Conservation (phyloP, 2,329 filamentous ascomycete genomes). For the Esteya vermicola region DNA sequence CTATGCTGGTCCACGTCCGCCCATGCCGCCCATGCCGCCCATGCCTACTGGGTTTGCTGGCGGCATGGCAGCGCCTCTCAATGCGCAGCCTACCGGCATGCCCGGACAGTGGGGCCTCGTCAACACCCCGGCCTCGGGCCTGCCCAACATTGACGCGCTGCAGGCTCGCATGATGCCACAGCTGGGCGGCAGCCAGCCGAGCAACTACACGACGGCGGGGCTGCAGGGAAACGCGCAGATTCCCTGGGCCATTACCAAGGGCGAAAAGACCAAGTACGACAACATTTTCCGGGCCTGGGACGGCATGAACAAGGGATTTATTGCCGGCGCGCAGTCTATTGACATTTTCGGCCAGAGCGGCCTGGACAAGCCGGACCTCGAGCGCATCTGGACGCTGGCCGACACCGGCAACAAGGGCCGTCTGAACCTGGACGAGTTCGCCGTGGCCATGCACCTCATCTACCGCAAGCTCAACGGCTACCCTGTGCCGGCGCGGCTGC, state of each 20-base stretch:
- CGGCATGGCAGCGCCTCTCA: constrained; percentile 50
- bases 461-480: constrained; percentile 96
- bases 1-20: constrained; percentile 67
- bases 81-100: constrained; percentile 84
- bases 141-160: constrained; percentile 87
- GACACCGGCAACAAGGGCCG: constrained; percentile 91
- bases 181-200: constrained; percentile 64
- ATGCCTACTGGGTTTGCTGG: constrained; percentile 48
- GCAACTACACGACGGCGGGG: constrained; percentile 69
- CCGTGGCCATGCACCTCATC: constrained; percentile 97
- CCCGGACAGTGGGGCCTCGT: constrained; percentile 98
- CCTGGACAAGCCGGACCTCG: constrained; percentile 76
- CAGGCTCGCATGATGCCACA: constrained; percentile 97
- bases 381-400: constrained; percentile 86
- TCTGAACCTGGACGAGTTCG: constrained; percentile 91
- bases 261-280: constrained; percentile 95
- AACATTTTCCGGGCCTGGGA: constrained; percentile 94
- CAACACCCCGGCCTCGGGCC: constrained; percentile 74
- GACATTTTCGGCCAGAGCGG: constrained; percentile 97
- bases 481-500: constrained; percentile 73
- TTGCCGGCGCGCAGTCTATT: constrained; percentile 82
- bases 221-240: constrained; percentile 89
- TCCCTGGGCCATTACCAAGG: constrained; percentile 97
- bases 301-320: constrained; percentile 81
- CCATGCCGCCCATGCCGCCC: constrained; percentile 86